Base-by-base conservation (phyloP, 306 rosid genomes). In the Dryas octopetala region DNA sequence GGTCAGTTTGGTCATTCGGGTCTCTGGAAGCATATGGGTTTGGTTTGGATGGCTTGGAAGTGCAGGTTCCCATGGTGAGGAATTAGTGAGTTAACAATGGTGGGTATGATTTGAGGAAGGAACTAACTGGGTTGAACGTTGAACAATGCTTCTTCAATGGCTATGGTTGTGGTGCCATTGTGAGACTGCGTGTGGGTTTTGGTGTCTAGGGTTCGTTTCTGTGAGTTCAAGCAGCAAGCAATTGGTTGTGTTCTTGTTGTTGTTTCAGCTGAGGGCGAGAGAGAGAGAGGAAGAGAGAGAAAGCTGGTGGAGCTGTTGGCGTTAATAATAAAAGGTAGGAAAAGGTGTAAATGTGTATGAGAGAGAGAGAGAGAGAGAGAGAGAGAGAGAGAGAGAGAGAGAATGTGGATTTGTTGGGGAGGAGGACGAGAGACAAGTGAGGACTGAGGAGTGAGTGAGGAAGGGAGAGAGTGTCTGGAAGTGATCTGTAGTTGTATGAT, bases 31-130 rank as follows among this genome's bases (percentile, higher is more conserved):
- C 76, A 77, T 81, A 96, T 53, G 93, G 97, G 88, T 88, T 96
- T 1, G 83, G 85, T 69, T 82, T 90, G 7, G 87, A 90, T 8
- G 97, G 97, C 83, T 90, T 96, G 11, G 99, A 96, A 46, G 98
- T 90, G 84, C 98, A 96, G 73, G 77, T 82, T 76, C 99, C 99
- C 99, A 96, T 92, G 62, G 86, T 13, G 70, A 32, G 53, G 57
- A 68, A 76, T 76, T 78, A 32, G 38, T 32, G 38, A 32, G 38
- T 32, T 32, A 32, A 32, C 38, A 32, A 32, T 32, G 38, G 38
- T 32, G 38, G 38, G 38, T 32, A 32, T 32, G 38, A 32, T 32
- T 32, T 32, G 38, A 32, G 3, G 3, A 32, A 32, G 38, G 38
- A 32, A 2, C 38, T 32, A 32, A 32, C 38, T 32, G 38, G 38